Base-by-base conservation (phyloP, 140 eudicot genomes). In the Cichorium intybus region DNA sequence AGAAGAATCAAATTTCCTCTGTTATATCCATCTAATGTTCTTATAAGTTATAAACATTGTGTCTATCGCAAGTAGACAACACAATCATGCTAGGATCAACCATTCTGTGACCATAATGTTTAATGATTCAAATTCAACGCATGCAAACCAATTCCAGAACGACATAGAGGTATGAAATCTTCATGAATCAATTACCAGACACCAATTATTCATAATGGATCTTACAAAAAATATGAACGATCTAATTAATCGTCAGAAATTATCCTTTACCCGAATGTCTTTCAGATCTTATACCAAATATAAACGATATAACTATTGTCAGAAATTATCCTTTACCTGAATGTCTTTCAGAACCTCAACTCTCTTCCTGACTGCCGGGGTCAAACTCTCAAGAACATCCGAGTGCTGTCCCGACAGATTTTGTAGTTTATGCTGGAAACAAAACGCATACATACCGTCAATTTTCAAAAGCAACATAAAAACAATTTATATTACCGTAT, bases 281-380 rank as follows among this genome's bases (percentile, higher is more conserved):
- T 80, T 73, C 12, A 88, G 73, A 66, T n/a, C n/a, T n/a, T n/a
- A n/a, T n/a, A n/a, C n/a, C n/a, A n/a, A n/a, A n/a, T n/a, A n/a
- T n/a, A n/a, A n/a, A n/a, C n/a, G n/a, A n/a, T n/a, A n/a, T n/a
- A n/a, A n/a, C n/a, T n/a, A n/a, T n/a, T n/a, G n/a, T n/a, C 1
- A 16, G 3, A 8, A n/a, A 15, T 24, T 27, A 31, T 17, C 51
- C 0, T 39, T 31, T 68, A 86, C 95, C 95, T 87, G 95, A 67
- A 84, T 81, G 60, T 54, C 86, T 70, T 80, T 73, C 12, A 88
- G 73, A 66, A 62, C 84, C 56, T 85, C 95, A 14, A 88, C 95
- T 37, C 96, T 86, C 78, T 82, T 85, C 75, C 88, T 67, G 64
- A 88, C 88, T 21, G 56, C 56, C 0, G 97, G 95, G 4, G 82